These are phyloP conservation scores for Baorangia bicolor DNA, from an alignment of 768 basidiomycete genomes.

Conservation along the genomic window DNA sequence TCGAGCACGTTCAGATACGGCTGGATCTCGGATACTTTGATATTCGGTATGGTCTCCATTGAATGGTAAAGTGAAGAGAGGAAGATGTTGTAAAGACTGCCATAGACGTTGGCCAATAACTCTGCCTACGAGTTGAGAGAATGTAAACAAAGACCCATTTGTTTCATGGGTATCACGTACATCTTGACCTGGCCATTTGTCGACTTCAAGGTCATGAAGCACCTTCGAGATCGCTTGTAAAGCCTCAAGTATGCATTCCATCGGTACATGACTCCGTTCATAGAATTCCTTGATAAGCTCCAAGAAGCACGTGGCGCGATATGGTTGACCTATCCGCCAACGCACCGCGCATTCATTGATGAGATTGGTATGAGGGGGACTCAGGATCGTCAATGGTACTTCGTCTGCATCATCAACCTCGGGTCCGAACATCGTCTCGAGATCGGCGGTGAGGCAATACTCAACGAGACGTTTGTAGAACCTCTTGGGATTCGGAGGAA, in stretches of 20 bases:
- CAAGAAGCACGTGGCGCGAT: slow-evolving; percentile 77
- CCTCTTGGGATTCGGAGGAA: slow-evolving; percentile 84
- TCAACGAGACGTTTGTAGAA: slow-evolving; percentile 85
- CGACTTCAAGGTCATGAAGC: slow-evolving; percentile 64
- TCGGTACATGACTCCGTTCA: slow-evolving; percentile 85
- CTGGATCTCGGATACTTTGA: slow-evolving; percentile 70
- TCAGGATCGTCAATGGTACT: slow-evolving; percentile 90
- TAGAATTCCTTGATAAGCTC: slow-evolving; percentile 85
- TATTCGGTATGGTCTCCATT: slow-evolving; percentile 70
- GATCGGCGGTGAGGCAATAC: slow-evolving; percentile 76
- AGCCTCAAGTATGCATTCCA: slow-evolving; percentile 94
- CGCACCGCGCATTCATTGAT: slow-evolving; percentile 85
- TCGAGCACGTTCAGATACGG: slow-evolving; percentile 69
- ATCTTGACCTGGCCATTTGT: slow-evolving; percentile 79
- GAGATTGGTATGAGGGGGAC: slow-evolving; percentile 72
- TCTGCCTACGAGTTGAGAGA: slow-evolving; percentile 49
- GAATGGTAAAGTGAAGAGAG: slow-evolving; percentile 81
- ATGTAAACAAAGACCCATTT: slow-evolving; percentile 4
- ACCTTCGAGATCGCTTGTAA: slow-evolving; percentile 70
- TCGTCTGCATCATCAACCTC: slow-evolving; percentile 95
- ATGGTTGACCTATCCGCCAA: slow-evolving; percentile 85
- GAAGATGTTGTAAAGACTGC: slow-evolving; percentile 81
- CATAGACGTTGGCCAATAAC: slow-evolving; percentile 65
- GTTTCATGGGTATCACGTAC: slow-evolving; percentile 46
- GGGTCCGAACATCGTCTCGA: slow-evolving; percentile 86